phyloP scores from a whole-genome alignment of 2,329 filamentous ascomycete species.

The Ilyonectria mors-panacis region DNA sequence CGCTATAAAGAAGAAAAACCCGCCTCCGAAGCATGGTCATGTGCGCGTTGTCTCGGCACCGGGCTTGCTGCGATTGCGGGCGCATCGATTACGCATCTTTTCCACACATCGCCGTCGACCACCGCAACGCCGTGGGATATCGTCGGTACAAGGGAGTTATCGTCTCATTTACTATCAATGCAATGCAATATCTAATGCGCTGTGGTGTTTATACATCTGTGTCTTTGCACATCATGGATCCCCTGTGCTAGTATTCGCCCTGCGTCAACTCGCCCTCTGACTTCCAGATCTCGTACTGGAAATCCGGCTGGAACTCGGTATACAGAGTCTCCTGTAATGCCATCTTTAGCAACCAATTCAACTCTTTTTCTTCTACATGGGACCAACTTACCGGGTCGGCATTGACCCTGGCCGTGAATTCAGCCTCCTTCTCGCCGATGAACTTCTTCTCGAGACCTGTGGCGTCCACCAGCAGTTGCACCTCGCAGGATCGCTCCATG shows the following conservation, averaged over 20 bases:
- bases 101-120: no score
- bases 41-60: neutral
- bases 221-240: neutral
- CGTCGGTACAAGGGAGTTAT: neutral
- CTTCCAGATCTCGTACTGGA: slow-evolving; percentile 53
- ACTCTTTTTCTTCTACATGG: accelerated
- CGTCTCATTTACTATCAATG: neutral
- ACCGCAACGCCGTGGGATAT: neutral
- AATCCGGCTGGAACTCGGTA: slow-evolving; percentile 53
- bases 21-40: neutral
- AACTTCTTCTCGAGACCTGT: slow-evolving; percentile 44
- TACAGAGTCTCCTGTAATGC: slow-evolving; percentile 48
- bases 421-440: slow-evolving; percentile 57
- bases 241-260: slow-evolving; percentile 17
- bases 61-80: neutral
- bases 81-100: neutral
- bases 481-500: slow-evolving; percentile 53
- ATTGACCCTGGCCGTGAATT: slow-evolving; percentile 55
- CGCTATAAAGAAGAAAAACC: slow-evolving; percentile 5
- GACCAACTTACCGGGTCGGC: slow-evolving; percentile 46
- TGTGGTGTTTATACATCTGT: neutral
- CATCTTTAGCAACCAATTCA: neutral
- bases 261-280: slow-evolving; percentile 45
- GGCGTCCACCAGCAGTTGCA: slow-evolving; percentile 52
- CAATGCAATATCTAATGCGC: neutral